Base-by-base conservation (phyloP, 1,284 basidiomycete genomes). In the Heterobasidion parviporum region DNA sequence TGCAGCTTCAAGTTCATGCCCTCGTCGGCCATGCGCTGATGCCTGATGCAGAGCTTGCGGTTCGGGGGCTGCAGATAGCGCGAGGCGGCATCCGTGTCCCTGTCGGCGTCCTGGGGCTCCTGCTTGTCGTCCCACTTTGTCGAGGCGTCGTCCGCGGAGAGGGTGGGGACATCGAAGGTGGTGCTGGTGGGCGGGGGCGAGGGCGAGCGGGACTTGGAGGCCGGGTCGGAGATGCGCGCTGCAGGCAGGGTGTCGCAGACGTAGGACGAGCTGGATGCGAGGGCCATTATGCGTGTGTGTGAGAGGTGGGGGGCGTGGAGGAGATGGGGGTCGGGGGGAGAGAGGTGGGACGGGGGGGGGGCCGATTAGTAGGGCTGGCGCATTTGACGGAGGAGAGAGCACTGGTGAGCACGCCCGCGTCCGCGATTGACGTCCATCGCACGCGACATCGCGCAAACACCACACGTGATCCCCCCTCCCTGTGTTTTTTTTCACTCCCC, bases 11-110 rank as follows among this genome's bases (percentile, higher is more conserved):
- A 75, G 68, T 92, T 97, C 33, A 89, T 94, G 20, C 93, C 94
- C 69, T 97, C 89, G 73, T 99, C 95, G 8, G 97, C 97, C 90
- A 98, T 99, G 51, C 95, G 82, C 73, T 97, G 92, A 72, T 99
- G 96, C 44, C 94, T 74, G 9, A 93, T 83, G 67, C 94, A 96
- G 12, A 96, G 78, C 70, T 92, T 94, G 52, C 87, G 77, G 2
- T 79, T 76, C 2, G 78, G 74, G 18, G 76, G 78, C 52, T 71
- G 69, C 8, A 67, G 54, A 61, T 65, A 51, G 46, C 41, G 56
- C 64, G 26, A 26, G 52, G 44, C 57, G 38, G 57, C 33, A 26
- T 18, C 49, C 12, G 52, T 46, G 41, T 26, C 52, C 57, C 51
- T 53, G 15, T 16, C 44, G 52, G 32, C 18, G 45, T 36, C 48